phyloP scores from a whole-genome alignment of 2,329 filamentous ascomycete genomes.

The Pestalotiopsis sp. region DNA sequence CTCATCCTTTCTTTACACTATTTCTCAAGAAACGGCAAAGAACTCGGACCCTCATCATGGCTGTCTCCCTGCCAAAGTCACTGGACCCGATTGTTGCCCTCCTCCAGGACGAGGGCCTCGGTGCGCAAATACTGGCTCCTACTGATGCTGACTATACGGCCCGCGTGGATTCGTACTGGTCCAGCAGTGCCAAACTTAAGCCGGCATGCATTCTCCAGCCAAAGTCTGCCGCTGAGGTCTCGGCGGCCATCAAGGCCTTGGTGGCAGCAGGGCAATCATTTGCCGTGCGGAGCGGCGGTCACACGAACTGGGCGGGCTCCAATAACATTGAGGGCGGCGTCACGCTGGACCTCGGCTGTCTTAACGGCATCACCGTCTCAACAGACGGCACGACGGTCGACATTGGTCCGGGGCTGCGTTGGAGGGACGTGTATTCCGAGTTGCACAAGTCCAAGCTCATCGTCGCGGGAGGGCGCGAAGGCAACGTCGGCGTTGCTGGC shows the following conservation, averaged over 20 bases:
- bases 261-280: neutral
- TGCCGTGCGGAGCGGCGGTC: conserved; percentile 4
- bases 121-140: neutral
- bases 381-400: neutral
- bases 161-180: conserved; percentile 13
- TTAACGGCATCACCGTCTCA: neutral
- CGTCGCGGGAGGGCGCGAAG: conserved; percentile 10
- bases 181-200: conserved; percentile 10
- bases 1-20: too few relatives aligned
- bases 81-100: neutral
- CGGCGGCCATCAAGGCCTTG: neutral
- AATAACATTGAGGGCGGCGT: conserved; percentile 11
- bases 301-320: conserved; percentile 13
- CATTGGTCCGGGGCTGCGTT: conserved; percentile 2
- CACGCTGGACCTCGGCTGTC: conserved; percentile 2
- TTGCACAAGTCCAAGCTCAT: neutral
- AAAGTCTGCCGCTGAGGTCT: neutral
- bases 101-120: neutral
- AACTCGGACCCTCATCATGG: neutral
- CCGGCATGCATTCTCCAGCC: conserved; percentile 6
- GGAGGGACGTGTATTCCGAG: conserved; percentile 4
- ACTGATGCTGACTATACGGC: conserved; percentile 2
- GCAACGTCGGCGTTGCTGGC: conserved; percentile 21
- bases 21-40: too few relatives aligned
- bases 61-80: neutral